Conservation (phyloP, 257 asterid genomes). For the Nicotiana tomentosiformis region DNA sequence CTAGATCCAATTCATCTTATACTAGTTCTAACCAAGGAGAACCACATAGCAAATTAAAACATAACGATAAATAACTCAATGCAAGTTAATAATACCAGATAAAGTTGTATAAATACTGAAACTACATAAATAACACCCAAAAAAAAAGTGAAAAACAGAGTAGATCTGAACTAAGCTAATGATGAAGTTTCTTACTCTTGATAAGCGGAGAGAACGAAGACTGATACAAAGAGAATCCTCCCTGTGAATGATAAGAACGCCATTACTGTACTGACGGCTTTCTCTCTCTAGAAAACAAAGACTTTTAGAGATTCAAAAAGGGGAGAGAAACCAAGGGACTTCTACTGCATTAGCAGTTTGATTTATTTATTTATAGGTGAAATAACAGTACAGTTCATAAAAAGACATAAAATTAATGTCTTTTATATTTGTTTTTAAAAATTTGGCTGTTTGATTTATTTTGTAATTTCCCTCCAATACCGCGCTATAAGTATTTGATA, state of each 20-base stretch:
- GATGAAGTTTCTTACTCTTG: slow-evolving; percentile 59
- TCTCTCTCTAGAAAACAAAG: slow-evolving; percentile 17
- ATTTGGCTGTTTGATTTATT: neutral
- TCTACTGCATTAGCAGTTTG: neutral
- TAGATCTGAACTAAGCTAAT: slow-evolving; percentile 42
- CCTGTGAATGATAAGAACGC: slow-evolving; percentile 76
- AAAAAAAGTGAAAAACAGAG: slow-evolving; percentile 2
- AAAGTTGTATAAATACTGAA: neutral
- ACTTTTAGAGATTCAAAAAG: slow-evolving; percentile 21
- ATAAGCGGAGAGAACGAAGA: slow-evolving; percentile 84
- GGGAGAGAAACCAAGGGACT: slow-evolving; percentile 14
- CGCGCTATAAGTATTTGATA: neutral
- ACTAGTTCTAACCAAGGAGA: neutral
- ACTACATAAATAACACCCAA: neutral
- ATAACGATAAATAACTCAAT: neutral
- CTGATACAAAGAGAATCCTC: slow-evolving; percentile 81
- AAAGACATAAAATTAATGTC: neutral
- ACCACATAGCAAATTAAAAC: neutral
- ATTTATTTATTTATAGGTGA: neutral
- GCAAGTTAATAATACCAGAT: neutral
- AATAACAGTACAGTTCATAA: neutral
- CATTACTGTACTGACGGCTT: slow-evolving; percentile 35
- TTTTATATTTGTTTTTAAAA: neutral
- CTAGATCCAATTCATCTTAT: neutral
- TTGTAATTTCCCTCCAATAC: slow-evolving; percentile 3